phyloP scores from a whole-genome alignment of 2,329 filamentous ascomycete genomes.

The Ceratocystis papillata region DNA sequence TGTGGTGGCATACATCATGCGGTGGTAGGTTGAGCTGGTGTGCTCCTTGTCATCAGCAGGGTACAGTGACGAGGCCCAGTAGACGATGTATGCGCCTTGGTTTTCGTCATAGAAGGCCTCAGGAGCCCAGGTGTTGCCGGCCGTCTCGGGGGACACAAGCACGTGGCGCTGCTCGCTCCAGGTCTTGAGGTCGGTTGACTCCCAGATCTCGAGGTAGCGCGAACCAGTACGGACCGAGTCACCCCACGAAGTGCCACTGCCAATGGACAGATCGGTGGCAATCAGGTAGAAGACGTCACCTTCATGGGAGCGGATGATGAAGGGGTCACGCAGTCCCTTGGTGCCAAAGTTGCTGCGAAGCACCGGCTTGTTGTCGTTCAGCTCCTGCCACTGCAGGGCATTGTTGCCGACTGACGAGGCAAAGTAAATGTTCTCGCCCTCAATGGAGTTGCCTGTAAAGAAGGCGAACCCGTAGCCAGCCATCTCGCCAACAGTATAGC shows the following conservation, averaged over 20 bases:
- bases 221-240: conserved; percentile 39
- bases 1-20: conserved; percentile 44
- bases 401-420: conserved; percentile 44
- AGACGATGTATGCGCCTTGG: conserved; percentile 36
- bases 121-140: conserved; percentile 45
- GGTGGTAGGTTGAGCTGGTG: conserved; percentile 38
- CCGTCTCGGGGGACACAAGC: conserved; percentile 38
- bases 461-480: conserved; percentile 44
- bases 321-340: conserved; percentile 42
- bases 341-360: conserved; percentile 39
- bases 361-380: conserved; percentile 40
- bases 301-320: conserved; percentile 41
- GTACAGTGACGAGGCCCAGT: conserved; percentile 40
- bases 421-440: conserved; percentile 44
- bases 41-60: conserved; percentile 34
- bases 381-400: conserved; percentile 40
- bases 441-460: conserved; percentile 37
- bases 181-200: conserved; percentile 40
- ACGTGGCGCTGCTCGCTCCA: conserved; percentile 43
- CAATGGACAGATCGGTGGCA: conserved; percentile 44
- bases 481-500: conserved; percentile 30
- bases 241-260: conserved; percentile 43
- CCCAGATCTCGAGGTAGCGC: conserved; percentile 44
- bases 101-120: conserved; percentile 41
- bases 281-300: conserved; percentile 43